Evolutionary conservation across 148 eudicot species (phyloP).

Genomic region (Dianthus caryophyllus): DNA sequence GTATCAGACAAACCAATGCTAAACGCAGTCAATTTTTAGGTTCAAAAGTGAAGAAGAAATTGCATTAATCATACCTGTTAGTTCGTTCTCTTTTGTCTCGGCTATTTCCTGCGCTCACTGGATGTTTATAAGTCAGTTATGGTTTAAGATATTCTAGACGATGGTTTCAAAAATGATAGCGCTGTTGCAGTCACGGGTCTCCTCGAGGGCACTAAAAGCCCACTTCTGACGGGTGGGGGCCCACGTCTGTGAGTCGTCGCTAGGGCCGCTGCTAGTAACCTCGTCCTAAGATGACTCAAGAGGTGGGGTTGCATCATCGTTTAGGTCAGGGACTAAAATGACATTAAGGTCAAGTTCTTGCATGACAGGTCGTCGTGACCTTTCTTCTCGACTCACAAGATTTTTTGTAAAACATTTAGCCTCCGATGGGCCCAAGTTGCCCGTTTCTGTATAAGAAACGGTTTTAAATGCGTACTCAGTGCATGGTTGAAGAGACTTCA

Average conservation of each 20-base stretch:
- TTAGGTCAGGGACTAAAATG: slow-evolving; percentile 77
- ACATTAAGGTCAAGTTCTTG: slow-evolving; percentile 68
- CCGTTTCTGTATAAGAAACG: slow-evolving; percentile 57
- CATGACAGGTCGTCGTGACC: slow-evolving; percentile 39
- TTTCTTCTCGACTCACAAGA: slow-evolving; percentile 37
- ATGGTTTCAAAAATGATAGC: too few relatives aligned
- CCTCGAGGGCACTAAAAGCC: slow-evolving; percentile 41
- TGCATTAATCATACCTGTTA: too few relatives aligned
- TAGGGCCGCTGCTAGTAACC: slow-evolving; percentile 53
- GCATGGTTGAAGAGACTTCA: slow-evolving; percentile 66
- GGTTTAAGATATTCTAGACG: too few relatives aligned
- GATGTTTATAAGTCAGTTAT: too few relatives aligned
- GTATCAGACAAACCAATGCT: too few relatives aligned
- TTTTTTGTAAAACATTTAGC: slow-evolving; percentile 77
- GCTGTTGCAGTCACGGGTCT: slow-evolving; percentile 73
- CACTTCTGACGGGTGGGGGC: slow-evolving; percentile 44
- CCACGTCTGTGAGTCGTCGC: slow-evolving; percentile 50
- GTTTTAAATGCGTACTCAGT: slow-evolving; percentile 77
- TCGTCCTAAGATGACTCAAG: slow-evolving; percentile 75
- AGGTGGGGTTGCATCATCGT: slow-evolving; percentile 72
- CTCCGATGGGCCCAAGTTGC: slow-evolving; percentile 86
- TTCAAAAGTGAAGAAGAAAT: too few relatives aligned
- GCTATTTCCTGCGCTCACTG: too few relatives aligned
- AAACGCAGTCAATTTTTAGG: too few relatives aligned
- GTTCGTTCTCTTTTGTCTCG: too few relatives aligned